Conservation (phyloP, 148 eudicot genomes). For the Cornus controversa region DNA sequence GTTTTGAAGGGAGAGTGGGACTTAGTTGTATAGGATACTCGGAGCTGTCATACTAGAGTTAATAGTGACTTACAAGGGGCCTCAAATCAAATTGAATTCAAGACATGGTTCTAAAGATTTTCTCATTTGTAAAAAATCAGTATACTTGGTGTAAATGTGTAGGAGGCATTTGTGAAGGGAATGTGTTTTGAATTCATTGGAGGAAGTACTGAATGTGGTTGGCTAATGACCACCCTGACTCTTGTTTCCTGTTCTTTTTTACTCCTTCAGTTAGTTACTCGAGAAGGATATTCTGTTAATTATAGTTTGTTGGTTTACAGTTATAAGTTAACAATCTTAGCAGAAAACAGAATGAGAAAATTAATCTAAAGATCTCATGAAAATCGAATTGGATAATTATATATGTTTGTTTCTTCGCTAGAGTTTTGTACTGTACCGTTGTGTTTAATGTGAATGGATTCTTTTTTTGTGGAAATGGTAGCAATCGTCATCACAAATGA, state of each 20-base stretch:
- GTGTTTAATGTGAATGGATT: background rate
- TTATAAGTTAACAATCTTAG: background rate
- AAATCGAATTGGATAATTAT: no score
- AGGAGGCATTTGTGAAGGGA: background rate
- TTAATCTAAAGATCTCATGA: background rate
- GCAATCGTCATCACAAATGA: no score
- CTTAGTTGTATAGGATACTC: slow-evolving; percentile 22
- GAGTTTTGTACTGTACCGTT: background rate
- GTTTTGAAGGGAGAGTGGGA: no score
- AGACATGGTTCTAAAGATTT: background rate
- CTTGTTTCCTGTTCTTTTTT: background rate
- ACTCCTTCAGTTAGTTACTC: slow-evolving; percentile 2
- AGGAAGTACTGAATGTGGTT: background rate
- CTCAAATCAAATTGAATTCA: no score
- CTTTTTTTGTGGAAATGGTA: no score
- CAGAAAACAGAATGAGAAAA: background rate
- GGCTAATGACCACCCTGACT: background rate
- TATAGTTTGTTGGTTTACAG: background rate
- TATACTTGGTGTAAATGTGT: background rate
- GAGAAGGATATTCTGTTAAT: slow-evolving; percentile 6
- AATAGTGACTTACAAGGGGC: no score
- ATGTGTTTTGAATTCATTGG: background rate
- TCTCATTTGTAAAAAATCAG: background rate
- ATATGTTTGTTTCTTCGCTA: no score
- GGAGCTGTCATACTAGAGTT: slow-evolving; percentile 2